phyloP scores from a whole-genome alignment of 495 filamentous ascomycete genomes.

The Penicillium simplicissimum region DNA sequence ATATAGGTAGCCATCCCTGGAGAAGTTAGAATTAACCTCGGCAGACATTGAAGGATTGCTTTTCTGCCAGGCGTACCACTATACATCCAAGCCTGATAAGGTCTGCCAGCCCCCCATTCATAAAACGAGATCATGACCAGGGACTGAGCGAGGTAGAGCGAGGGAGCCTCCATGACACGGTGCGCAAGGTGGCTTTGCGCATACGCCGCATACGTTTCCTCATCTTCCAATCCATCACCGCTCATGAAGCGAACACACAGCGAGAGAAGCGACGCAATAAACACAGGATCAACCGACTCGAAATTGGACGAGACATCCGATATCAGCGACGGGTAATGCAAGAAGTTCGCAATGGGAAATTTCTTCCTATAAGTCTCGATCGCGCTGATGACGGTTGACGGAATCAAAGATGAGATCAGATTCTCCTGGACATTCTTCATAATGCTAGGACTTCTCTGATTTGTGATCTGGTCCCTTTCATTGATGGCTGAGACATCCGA shows the following conservation, averaged over 20 bases:
- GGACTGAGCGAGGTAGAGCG: slow-evolving; percentile 44
- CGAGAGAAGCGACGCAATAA: slow-evolving; percentile 42
- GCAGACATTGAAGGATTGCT: neutral
- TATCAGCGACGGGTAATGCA: slow-evolving; percentile 47
- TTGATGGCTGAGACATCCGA: slow-evolving; percentile 4
- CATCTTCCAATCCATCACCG: slow-evolving; percentile 29
- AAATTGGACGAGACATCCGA: slow-evolving; percentile 40
- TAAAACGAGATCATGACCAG: slow-evolving; percentile 47
- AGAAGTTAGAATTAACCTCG: neutral
- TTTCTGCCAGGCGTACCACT: slow-evolving; percentile 31
- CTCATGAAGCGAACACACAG: slow-evolving; percentile 44
- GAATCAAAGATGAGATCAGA: slow-evolving; percentile 31
- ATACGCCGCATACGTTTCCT: slow-evolving; percentile 41
- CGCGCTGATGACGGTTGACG: slow-evolving; percentile 39
- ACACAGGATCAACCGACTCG: slow-evolving; percentile 41
- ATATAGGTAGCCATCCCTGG: slow-evolving; percentile 51
- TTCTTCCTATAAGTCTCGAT: slow-evolving; percentile 45
- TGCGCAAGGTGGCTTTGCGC: slow-evolving; percentile 39
- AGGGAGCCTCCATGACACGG: slow-evolving; percentile 43
- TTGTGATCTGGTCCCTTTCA: neutral
- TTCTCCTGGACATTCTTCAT: slow-evolving; percentile 12
- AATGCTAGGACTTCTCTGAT: neutral
- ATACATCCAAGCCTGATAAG: slow-evolving; percentile 51
- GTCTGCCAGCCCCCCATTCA: slow-evolving; percentile 47
- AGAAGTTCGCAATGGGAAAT: slow-evolving; percentile 46